phyloP scores from a whole-genome alignment of 2,329 filamentous ascomycete species.

The Kalmusia sp. region DNA sequence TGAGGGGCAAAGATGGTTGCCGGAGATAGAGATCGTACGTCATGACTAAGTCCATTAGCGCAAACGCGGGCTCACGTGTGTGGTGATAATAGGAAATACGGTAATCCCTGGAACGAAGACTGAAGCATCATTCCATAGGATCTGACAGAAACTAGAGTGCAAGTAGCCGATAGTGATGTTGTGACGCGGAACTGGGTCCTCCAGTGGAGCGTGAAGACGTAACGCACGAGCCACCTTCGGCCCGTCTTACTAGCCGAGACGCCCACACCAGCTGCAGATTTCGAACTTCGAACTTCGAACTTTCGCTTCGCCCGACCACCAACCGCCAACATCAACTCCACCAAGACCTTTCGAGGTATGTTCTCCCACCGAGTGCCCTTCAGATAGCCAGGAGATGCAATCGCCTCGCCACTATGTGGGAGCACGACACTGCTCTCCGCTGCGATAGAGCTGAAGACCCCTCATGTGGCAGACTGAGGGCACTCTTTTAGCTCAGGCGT shows the following conservation, averaged over 20 bases:
- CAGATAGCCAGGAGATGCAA: slow-evolving; percentile 58
- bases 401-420: slow-evolving; percentile 41
- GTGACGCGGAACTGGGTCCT: slow-evolving; percentile 2
- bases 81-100: no score
- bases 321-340: slow-evolving; percentile 27
- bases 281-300: slow-evolving; percentile 17
- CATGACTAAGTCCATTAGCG: slow-evolving; percentile 39
- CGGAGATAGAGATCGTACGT: slow-evolving; percentile 34
- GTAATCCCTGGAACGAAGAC: no score
- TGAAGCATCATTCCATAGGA: no score
- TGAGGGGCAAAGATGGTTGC: slow-evolving; percentile 13
- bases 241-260: slow-evolving; percentile 19
- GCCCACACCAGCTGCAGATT: slow-evolving; percentile 24
- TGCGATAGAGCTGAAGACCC: slow-evolving; percentile 72
- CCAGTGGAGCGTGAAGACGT: no score
- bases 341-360: slow-evolving; percentile 47
- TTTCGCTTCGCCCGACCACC: slow-evolving; percentile 24
- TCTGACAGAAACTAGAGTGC: no score
- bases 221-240: slow-evolving; percentile 27
- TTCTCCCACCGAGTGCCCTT: slow-evolving; percentile 54
- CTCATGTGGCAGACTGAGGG: slow-evolving; percentile 62
- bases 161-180: slow-evolving; percentile 3
- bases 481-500: slow-evolving; percentile 74
- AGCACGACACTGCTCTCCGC: slow-evolving; percentile 56
- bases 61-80: slow-evolving; percentile 30